Evolutionary conservation across 2,329 filamentous ascomycete species (phyloP).

Genomic region (Colletotrichum noveboracense): DNA sequence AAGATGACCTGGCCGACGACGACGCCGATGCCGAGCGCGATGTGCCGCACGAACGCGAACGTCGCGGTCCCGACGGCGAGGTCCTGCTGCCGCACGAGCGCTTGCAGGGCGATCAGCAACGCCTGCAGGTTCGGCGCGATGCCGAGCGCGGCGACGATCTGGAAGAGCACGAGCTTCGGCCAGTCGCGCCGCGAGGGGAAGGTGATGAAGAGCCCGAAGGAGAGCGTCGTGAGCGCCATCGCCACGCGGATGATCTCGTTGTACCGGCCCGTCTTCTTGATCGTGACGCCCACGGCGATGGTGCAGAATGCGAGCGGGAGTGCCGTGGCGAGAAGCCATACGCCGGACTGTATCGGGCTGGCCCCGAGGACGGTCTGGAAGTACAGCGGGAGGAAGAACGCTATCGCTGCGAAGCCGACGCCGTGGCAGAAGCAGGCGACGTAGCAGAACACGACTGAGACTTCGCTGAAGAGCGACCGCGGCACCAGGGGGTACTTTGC

Average conservation of each 20-base stretch:
- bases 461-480: slow-evolving; percentile 68
- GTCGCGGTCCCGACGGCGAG: slow-evolving; percentile 73
- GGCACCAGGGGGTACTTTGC: slow-evolving; percentile 83
- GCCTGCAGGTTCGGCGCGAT: slow-evolving; percentile 74
- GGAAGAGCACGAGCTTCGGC: slow-evolving; percentile 63
- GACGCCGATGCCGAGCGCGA: slow-evolving; percentile 71
- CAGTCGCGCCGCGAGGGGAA: slow-evolving; percentile 61
- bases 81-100: slow-evolving; percentile 64
- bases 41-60: slow-evolving; percentile 70
- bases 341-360: slow-evolving; percentile 72
- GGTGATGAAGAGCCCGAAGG: slow-evolving; percentile 68
- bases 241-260: slow-evolving; percentile 64
- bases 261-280: slow-evolving; percentile 71
- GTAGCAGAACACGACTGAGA: slow-evolving; percentile 71
- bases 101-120: slow-evolving; percentile 72
- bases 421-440: slow-evolving; percentile 75
- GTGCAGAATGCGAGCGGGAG: slow-evolving; percentile 70
- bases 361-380: slow-evolving; percentile 78
- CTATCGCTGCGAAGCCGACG: slow-evolving; percentile 76
- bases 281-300: slow-evolving; percentile 58
- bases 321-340: slow-evolving; percentile 76
- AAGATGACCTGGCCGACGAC: slow-evolving; percentile 82
- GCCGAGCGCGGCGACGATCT: slow-evolving; percentile 68
- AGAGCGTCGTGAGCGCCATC: slow-evolving; percentile 64
- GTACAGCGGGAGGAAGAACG: slow-evolving; percentile 85